A percentile compares a stretch with the other conserved stretches of the same genome.
Conservation (phyloP, 192 early-diverging fungal genomes). For the Geranomyces michiganensis region DNA sequence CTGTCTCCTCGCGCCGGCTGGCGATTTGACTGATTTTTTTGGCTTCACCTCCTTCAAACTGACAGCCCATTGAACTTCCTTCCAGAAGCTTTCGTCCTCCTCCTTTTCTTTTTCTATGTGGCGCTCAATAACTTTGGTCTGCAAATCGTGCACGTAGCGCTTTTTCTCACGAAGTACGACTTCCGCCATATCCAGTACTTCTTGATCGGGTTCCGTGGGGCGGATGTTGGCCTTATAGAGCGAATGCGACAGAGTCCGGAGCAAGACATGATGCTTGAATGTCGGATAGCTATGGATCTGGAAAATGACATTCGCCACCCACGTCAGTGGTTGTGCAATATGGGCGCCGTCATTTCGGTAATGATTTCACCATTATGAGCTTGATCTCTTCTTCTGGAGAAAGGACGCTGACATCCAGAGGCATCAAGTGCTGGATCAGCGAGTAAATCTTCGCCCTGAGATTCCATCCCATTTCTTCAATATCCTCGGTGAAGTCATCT, state of each 20-base stretch:
- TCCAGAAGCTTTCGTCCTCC: conserved; percentile 13
- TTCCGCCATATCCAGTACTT: conserved; percentile 9
- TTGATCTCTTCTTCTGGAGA: conserved; percentile 12
- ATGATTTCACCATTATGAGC: conserved; percentile 14
- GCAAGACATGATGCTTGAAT: conserved; percentile 15
- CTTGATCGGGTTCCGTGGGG: conserved; percentile 23
- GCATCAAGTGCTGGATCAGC: conserved; percentile 11
- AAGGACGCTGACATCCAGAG: conserved; percentile 10
- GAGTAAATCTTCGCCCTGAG: conserved; percentile 28
- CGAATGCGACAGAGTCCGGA: conserved; percentile 11
- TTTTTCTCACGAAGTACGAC: conserved; percentile 13
- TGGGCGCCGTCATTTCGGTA: not conserved
- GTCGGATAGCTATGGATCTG: conserved; percentile 22
- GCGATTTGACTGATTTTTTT: not conserved
- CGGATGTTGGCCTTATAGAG: conserved; percentile 16
- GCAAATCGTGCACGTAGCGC: conserved; percentile 1
- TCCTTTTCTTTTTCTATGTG: not conserved
- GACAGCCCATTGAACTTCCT: conserved; percentile 14
- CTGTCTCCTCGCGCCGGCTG: not conserved
- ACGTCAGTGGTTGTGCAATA: not conserved
- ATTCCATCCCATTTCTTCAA: conserved; percentile 18
- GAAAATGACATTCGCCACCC: not conserved
- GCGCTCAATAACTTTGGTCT: conserved; percentile 8
- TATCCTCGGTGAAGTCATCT: conserved; percentile 16
- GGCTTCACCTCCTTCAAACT: not conserved